Base-by-base conservation (phyloP, 2,329 filamentous ascomycete genomes). In the Zalaria sp. region DNA sequence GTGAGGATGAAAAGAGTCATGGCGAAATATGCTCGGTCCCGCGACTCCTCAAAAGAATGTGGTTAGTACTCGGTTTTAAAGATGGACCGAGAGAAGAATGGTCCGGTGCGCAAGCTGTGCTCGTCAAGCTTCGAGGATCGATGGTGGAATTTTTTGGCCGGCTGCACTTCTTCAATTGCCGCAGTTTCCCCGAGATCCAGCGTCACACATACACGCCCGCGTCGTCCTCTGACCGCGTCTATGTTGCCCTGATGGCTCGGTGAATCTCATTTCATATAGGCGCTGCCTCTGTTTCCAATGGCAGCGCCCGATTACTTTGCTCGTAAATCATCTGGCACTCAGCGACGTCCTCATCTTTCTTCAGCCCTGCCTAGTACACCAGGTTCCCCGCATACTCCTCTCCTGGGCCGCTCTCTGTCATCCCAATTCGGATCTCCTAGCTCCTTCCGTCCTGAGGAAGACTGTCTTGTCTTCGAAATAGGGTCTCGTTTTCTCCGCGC, bases 391-490 rank as follows among this genome's bases (percentile, higher is more conserved):
- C 67, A 25, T 76, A 76, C 29, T 64, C 76, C 49, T 73, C 74
- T 37, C 67, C 77, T 49, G 73, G 77, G 45, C 62, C 77, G 53
- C 59, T 83, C 50, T 69, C 79, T 53, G 66, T 80, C 53, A 49
- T 69, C 70, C 18, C 66, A 70, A 40, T 75, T 71, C 49, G 72
- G 72, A 27, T 79, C 76, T 4, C 73, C 75, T 2, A 66, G 71
- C 37, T 67, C 66, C 25, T 76, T 72, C 47, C 73, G 77, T 18
- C 55, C 57, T 38, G 71, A 77, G 43, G 91, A 98, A 54, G 91
- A 95, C 50, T 69, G 81, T 5, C 63, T 94, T 4, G 73, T 98
- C 35, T 68, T 95, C 40, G 87, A 96, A 58, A 59, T 96, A 31
- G 88, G 87, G 1, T 75, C 83, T 6, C 76, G 89, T 25, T 81